Evolutionary conservation across 2,329 filamentous ascomycete genomes (phyloP).

Genomic region (Alternaria metachromatica): DNA sequence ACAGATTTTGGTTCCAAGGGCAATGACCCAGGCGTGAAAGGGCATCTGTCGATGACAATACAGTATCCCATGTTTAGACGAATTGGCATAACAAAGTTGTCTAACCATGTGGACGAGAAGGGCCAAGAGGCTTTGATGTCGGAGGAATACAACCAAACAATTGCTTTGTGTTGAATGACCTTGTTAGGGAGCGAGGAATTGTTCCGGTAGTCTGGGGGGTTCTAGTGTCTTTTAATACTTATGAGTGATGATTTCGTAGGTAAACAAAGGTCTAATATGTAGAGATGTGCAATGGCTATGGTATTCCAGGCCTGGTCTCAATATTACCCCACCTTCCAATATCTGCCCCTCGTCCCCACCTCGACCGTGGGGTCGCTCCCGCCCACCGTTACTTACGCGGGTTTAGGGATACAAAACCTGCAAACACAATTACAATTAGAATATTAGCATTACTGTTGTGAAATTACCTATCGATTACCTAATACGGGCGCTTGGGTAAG

Average conservation of each 20-base stretch:
- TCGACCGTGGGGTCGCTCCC: not conserved
- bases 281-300: not conserved
- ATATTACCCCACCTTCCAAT: not conserved
- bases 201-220: not conserved
- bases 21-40: not conserved
- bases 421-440: no score
- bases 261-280: not conserved
- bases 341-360: not conserved
- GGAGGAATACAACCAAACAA: not conserved
- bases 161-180: not conserved
- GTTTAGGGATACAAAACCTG: no score
- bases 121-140: not conserved
- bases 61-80: not conserved
- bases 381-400: no score
- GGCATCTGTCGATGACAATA: not conserved
- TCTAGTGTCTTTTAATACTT: not conserved
- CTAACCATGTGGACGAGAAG: not conserved
- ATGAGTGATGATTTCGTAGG: not conserved
- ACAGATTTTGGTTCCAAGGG: not conserved
- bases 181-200: not conserved
- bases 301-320: not conserved
- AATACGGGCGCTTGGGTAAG: slow-evolving; percentile 16
- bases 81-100: not conserved
- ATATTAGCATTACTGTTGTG: accelerated
- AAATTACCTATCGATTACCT: slow-evolving; percentile 3